Evolutionary conservation across 768 basidiomycete species (phyloP).

Genomic region (Guyanaporus albipodus): DNA sequence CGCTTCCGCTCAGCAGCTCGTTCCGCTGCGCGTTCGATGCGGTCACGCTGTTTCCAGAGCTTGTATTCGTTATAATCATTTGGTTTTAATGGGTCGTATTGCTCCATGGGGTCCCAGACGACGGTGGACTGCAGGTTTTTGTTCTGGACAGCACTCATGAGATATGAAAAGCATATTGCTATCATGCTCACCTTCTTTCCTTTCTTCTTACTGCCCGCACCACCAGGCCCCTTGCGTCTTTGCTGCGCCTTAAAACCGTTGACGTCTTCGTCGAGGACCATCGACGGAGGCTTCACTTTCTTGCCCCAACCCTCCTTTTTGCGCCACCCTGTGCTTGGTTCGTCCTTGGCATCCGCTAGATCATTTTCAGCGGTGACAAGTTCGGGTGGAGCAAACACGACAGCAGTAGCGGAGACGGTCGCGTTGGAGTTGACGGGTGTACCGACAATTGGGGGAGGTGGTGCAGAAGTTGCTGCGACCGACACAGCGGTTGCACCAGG

Average conservation of each 20-base stretch:
- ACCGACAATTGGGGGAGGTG: constrained; percentile 32
- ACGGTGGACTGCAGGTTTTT: constrained; percentile 50
- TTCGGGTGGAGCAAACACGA: constrained; percentile 67
- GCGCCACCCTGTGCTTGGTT: constrained; percentile 34
- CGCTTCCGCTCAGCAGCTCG: constrained; percentile 61
- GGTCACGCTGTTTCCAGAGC: constrained; percentile 70
- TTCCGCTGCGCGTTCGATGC: constrained; percentile 64
- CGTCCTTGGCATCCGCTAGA: constrained; percentile 26
- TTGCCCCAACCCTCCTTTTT: constrained; percentile 72
- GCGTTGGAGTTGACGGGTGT: constrained; percentile 25
- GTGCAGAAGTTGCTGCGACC: constrained; percentile 35
- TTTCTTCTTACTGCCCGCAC: constrained; percentile 41
- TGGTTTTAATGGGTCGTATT: constrained; percentile 77
- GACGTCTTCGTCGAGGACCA: constrained; percentile 85
- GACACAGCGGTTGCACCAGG: constrained; percentile 55
- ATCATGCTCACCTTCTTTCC: constrained; percentile 54
- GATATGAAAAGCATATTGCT: not conserved
- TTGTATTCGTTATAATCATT: constrained; percentile 92
- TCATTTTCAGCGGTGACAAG: constrained; percentile 35
- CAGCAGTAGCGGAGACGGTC: constrained; percentile 51
- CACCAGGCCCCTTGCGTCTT: constrained; percentile 46
- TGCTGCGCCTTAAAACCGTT: constrained; percentile 73
- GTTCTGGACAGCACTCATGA: constrained; percentile 40
- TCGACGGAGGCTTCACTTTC: constrained; percentile 86
- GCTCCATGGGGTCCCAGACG: constrained; percentile 76